Percentiles rank a stretch among this genome's conserved stretches.
Evolutionary conservation across 2,329 filamentous ascomycete genomes (phyloP).

Genomic region (Aspergillus japonicus): DNA sequence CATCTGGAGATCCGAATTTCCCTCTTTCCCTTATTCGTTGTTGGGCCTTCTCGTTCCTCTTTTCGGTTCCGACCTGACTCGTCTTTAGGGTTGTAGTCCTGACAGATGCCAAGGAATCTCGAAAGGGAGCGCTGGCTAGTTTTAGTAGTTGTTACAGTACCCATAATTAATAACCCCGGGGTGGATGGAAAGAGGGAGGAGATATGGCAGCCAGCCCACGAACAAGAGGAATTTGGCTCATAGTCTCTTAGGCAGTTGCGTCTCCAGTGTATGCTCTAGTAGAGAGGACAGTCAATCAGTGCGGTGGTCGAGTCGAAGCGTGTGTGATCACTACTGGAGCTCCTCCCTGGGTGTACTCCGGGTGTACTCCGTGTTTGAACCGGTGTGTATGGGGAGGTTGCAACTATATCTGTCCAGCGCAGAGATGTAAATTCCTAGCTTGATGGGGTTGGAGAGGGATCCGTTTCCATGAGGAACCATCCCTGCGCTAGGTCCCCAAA

Average conservation of each 20-base stretch:
- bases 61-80: constrained; percentile 4
- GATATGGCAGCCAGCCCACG: too few species aligned
- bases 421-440: background rate
- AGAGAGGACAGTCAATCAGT: background rate
- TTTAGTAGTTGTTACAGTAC: background rate
- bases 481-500: constrained; percentile 15
- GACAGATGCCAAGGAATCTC: constrained; percentile 28
- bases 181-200: background rate
- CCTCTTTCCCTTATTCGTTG: background rate
- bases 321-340: constrained; percentile 2
- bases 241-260: too few species aligned
- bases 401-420: background rate
- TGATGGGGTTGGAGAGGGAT: background rate
- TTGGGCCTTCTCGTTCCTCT: background rate
- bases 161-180: background rate
- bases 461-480: constrained; percentile 1
- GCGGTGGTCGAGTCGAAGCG: background rate
- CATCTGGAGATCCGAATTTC: background rate
- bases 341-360: constrained; percentile 9
- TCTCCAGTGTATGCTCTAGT: too few species aligned
- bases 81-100: constrained; percentile 25
- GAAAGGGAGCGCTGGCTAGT: constrained; percentile 12
- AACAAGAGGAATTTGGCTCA: background rate
- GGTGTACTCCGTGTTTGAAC: background rate
- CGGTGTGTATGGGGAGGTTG: background rate